phyloP scores from a whole-genome alignment of 2,329 filamentous ascomycete genomes.

The Sclerotinia subarctica region DNA sequence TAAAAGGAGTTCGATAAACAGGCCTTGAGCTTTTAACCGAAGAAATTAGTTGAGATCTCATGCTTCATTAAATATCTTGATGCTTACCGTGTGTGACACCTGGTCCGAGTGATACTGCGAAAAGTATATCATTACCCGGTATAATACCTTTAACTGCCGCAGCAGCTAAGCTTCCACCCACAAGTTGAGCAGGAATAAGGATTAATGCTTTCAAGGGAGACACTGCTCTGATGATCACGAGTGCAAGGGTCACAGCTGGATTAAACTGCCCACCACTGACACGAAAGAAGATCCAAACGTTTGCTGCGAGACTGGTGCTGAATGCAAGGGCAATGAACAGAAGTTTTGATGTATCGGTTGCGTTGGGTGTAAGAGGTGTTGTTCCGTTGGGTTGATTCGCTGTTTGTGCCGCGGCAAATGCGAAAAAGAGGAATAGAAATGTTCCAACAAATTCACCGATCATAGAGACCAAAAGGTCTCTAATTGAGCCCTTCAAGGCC shows the following conservation, averaged over 20 bases:
- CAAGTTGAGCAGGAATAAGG: constrained; percentile 35
- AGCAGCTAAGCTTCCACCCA: constrained; percentile 39
- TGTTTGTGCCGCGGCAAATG: constrained; percentile 29
- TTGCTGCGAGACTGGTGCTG: constrained; percentile 47
- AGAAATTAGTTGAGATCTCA: not conserved
- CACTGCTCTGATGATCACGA: constrained; percentile 37
- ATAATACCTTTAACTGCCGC: constrained; percentile 39
- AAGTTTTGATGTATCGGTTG: constrained; percentile 40
- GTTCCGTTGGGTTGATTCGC: constrained; percentile 23
- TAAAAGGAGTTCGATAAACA: constrained; percentile 48
- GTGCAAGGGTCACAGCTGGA: constrained; percentile 36
- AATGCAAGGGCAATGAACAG: constrained; percentile 34
- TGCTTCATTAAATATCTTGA: not conserved
- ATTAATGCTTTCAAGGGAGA: constrained; percentile 30
- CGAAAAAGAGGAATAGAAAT: constrained; percentile 39
- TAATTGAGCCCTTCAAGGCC: not conserved
- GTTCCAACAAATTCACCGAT: constrained; percentile 51
- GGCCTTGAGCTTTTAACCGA: constrained; percentile 38
- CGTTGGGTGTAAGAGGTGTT: constrained; percentile 2
- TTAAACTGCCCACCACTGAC: constrained; percentile 46
- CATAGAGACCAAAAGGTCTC: constrained; percentile 44
- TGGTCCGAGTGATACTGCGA: constrained; percentile 17
- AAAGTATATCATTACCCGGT: constrained; percentile 23
- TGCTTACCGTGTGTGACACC: constrained; percentile 10
- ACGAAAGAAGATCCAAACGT: constrained; percentile 56